These are phyloP conservation scores for Metarhizium sp. DNA, from an alignment of 2,329 filamentous ascomycete genomes.

Conservation along the genomic window DNA sequence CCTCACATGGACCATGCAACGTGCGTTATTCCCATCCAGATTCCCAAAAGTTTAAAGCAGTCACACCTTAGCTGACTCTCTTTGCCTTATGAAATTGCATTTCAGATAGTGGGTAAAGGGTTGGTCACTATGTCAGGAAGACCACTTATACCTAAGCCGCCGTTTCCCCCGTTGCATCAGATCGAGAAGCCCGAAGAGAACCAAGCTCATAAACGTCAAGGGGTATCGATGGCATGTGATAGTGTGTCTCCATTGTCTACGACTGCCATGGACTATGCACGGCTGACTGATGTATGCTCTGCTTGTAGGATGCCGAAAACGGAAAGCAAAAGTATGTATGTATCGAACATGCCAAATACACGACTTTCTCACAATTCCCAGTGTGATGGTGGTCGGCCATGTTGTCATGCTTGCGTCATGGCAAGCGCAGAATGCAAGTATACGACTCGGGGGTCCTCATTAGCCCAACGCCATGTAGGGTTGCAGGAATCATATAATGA, in stretches of 20 bases:
- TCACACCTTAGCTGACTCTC: too few species aligned
- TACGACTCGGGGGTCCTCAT: neutral
- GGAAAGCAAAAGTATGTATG: conserved; percentile 3
- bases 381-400: conserved; percentile 7
- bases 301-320: conserved; percentile 6
- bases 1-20: too few species aligned
- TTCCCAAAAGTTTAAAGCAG: too few species aligned
- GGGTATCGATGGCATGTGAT: conserved; percentile 1
- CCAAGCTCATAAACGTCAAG: neutral
- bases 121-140: neutral
- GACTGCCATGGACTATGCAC: neutral
- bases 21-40: too few species aligned
- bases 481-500: conserved; percentile 1
- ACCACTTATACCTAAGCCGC: neutral
- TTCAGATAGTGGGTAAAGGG: neutral
- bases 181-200: neutral
- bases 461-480: neutral
- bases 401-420: neutral
- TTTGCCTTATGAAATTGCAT: neutral
- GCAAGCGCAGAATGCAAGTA: neutral
- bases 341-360: too few species aligned
- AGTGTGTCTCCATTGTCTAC: neutral
- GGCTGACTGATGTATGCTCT: neutral
- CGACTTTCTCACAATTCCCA: neutral
- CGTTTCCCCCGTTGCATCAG: neutral